Base-by-base conservation (phyloP, 2,329 filamentous ascomycete species). In the Trichoderma polysporum region DNA sequence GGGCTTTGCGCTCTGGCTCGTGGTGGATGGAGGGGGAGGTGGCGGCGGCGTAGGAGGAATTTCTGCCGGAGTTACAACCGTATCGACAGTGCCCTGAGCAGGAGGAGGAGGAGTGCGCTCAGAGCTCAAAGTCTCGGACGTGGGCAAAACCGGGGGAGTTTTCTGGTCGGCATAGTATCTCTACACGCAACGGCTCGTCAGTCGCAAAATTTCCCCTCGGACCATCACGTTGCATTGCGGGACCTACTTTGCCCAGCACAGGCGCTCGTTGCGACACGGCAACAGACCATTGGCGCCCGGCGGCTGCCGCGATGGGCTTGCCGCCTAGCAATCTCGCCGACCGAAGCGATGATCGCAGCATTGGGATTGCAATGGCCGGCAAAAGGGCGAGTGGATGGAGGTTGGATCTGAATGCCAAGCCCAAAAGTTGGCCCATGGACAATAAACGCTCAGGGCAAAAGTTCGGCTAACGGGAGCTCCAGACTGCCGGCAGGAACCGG, bases 301-400 rank as follows among this genome's bases (percentile, higher is more conserved):
- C 80, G 76, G 81, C 79, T 74, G 84, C 81, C 78, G 81, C 81
- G 77, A 81, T 74, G 75, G 85, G 81, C 80, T 81, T 84, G 78
- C 81, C 80, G 80, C 84, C 81, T 77, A 88, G 79, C 75, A 83
- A 82, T 83, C 83, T 86, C 76, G 85, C 85, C 78, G 87, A 88
- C 82, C 84, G 86, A 82, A 90, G 81, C 79, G 87, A 89, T 79
- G 86, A 86, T 83, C 87, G 88, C 85, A 90, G 85, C 88, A 90
- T 90, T 83, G 83, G 82, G 81, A 80, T 82, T 81, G 83, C 76
- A 77, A 79, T 79, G 78, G 78, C 80, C 77, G 76, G 75, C 76
- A 73, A 68, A 75, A 74, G 77, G 33, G 73, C 73, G 70, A 71
- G 72, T 74, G 71, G 71, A 68, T 70, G 73, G 74, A 71, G 74